These are phyloP conservation scores for Arctium minus DNA, from an alignment of 129 eudicot genomes.

Conservation along the genomic window DNA sequence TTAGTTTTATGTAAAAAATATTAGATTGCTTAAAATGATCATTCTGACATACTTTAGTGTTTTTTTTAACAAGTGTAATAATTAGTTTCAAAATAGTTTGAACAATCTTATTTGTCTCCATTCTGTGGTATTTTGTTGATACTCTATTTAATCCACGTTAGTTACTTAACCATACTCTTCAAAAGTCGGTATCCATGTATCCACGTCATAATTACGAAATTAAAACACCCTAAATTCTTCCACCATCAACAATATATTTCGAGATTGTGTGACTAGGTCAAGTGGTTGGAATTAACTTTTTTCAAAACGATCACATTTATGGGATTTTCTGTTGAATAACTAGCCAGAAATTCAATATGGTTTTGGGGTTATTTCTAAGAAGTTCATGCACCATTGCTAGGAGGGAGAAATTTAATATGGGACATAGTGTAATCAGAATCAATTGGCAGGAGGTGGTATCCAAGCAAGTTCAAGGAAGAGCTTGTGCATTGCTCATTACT, in stretches of 20 bases:
- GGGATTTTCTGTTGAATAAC: neutral
- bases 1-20: no score
- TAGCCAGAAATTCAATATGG: neutral
- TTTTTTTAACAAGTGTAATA: no score
- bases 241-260: neutral
- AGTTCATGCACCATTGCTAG: slow-evolving; percentile 1
- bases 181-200: neutral
- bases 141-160: neutral
- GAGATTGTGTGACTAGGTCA: neutral
- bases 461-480: slow-evolving; percentile 17
- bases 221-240: no score
- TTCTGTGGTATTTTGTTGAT: no score
- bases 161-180: neutral
- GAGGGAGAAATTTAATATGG: neutral
- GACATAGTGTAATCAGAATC: neutral
- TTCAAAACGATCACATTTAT: neutral
- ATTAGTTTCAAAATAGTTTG: no score
- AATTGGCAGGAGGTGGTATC: slow-evolving; percentile 3
- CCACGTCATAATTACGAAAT: no score
- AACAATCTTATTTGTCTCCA: no score
- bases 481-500: slow-evolving; percentile 12
- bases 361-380: neutral
- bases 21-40: no score
- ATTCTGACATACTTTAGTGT: no score
- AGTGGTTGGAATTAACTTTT: neutral